phyloP scores from a whole-genome alignment of 169 alveolate species.

The Plasmodium fragile region DNA sequence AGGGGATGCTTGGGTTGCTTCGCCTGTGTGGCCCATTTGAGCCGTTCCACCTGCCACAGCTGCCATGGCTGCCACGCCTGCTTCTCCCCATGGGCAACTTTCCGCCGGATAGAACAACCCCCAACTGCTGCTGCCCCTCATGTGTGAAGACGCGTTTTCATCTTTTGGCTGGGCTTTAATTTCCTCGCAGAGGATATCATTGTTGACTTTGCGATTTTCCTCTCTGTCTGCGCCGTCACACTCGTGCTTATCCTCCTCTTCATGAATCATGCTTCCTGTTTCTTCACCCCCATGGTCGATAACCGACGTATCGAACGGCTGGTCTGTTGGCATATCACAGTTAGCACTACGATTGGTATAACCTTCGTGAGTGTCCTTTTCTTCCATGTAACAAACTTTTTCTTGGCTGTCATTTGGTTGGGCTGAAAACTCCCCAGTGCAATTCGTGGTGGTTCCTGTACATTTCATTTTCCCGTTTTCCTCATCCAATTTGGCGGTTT shows the following conservation, averaged over 20 bases:
- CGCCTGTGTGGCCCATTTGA: not conserved
- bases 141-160: not conserved
- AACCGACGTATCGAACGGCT: not conserved
- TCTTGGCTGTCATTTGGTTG: not conserved
- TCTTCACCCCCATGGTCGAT: not conserved
- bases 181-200: not conserved
- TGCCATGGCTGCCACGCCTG: not conserved
- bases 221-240: not conserved
- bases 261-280: not conserved
- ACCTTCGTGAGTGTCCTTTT: not conserved
- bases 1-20: not conserved
- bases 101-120: not conserved
- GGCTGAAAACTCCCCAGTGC: slow-evolving; percentile 14
- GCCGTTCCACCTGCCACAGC: not conserved
- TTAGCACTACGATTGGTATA: not conserved
- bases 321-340: not conserved
- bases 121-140: not conserved
- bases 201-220: not conserved
- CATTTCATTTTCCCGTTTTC: not conserved
- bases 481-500: not conserved
- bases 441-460: not conserved
- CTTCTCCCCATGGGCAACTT: not conserved
- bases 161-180: not conserved
- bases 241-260: not conserved
- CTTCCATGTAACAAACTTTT: not conserved